Conservation (phyloP, 768 basidiomycete species). For the Mycena leptocephala region DNA sequence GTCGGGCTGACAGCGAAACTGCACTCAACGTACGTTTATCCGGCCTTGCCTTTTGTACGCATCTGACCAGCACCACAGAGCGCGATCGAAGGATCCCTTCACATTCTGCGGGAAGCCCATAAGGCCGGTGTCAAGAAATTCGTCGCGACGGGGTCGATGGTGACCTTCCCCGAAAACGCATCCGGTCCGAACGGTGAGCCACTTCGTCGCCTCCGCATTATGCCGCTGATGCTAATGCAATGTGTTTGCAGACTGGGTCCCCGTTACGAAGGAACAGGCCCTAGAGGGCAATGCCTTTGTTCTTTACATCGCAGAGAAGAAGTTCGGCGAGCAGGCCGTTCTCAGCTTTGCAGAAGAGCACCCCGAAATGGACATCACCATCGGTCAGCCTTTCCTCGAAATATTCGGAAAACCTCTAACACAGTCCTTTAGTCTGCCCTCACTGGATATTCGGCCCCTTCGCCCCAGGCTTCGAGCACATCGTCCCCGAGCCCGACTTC, state of each 20-base stretch:
- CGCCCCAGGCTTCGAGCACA: slow-evolving; percentile 37
- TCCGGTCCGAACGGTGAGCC: slow-evolving; percentile 27
- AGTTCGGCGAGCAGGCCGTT: slow-evolving; percentile 24
- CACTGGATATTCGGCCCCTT: slow-evolving; percentile 45
- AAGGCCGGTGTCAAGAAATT: slow-evolving; percentile 42
- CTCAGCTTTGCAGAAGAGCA: slow-evolving; percentile 22
- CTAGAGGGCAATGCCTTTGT: slow-evolving; percentile 1
- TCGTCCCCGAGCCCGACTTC: slow-evolving; percentile 31
- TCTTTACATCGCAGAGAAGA: slow-evolving; percentile 26
- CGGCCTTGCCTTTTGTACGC: neutral
- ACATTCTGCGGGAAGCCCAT: slow-evolving; percentile 44
- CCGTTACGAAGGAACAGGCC: slow-evolving; percentile 27
- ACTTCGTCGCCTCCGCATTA: neutral
- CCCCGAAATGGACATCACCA: slow-evolving; percentile 34
- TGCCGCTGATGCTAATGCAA: neutral
- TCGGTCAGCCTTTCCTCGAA: neutral
- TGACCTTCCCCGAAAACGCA: slow-evolving; percentile 16
- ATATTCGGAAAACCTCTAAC: no score
- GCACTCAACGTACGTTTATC: slow-evolving; percentile 6
- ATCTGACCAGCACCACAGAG: slow-evolving; percentile 26
- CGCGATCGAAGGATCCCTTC: slow-evolving; percentile 46
- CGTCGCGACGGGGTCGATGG: slow-evolving; percentile 42
- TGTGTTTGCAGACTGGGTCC: slow-evolving; percentile 24
- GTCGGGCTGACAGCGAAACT: slow-evolving; percentile 7
- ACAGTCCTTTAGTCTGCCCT: slow-evolving; percentile 29